These are phyloP conservation scores for Fereydounia khargensis DNA, from an alignment of 1,284 basidiomycete genomes.

Conservation along the genomic window DNA sequence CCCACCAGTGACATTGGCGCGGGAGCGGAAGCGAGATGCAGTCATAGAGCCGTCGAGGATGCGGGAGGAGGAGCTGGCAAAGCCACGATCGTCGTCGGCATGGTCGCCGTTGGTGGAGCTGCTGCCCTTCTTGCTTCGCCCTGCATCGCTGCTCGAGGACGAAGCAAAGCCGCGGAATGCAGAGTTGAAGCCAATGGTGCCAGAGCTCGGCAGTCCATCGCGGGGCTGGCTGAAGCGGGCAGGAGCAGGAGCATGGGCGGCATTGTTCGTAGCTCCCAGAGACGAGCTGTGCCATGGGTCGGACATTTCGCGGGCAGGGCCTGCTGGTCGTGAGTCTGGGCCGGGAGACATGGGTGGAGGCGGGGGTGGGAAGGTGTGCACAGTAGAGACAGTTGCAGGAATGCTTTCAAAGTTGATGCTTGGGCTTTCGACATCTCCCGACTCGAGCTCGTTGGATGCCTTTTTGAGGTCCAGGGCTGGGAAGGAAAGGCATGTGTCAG, in stretches of 20 bases:
- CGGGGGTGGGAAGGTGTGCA: constrained; percentile 27
- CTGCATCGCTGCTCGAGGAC: background rate
- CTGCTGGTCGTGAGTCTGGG: constrained; percentile 6
- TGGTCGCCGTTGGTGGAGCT: background rate
- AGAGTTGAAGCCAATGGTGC: background rate
- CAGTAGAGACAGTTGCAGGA: background rate
- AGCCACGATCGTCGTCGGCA: background rate
- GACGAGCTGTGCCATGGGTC: constrained; percentile 19
- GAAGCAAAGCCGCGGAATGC: background rate
- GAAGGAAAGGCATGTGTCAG: constrained; percentile 1
- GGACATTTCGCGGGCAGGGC: constrained; percentile 26
- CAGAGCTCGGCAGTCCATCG: background rate
- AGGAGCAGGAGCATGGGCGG: background rate
- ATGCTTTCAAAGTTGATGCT: constrained; percentile 3
- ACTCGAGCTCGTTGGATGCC: constrained; percentile 3
- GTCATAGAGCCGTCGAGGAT: no score
- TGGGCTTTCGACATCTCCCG: constrained; percentile 6
- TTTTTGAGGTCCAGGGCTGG: constrained; percentile 7
- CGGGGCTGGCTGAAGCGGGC: background rate
- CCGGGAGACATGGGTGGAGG: constrained; percentile 2
- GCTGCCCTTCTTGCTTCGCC: background rate
- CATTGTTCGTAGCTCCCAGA: background rate
- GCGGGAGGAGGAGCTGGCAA: background rate
- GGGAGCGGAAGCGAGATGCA: no score
- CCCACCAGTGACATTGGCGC: no score